Evolutionary conservation across 441 rosid genomes (phyloP).

Genomic region (Viola pubescens): DNA sequence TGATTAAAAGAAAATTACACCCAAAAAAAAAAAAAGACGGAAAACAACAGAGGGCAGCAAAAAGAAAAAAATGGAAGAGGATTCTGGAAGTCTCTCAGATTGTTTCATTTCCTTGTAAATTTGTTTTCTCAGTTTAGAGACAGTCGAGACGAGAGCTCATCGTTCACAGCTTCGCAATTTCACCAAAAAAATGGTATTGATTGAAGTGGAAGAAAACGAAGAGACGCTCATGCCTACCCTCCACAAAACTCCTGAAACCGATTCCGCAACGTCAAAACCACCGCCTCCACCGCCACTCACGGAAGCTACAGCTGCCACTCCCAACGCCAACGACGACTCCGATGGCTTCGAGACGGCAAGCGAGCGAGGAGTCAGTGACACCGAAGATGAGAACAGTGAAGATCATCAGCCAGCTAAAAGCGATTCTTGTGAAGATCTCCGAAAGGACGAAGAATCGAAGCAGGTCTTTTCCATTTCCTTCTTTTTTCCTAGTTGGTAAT

Average conservation of each 20-base stretch:
- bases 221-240: constrained; percentile 17
- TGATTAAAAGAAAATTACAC: too few relatives aligned
- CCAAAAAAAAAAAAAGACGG: too few relatives aligned
- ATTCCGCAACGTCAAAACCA: constrained; percentile 1
- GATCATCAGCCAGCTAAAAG: constrained; percentile 16
- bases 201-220: constrained; percentile 29
- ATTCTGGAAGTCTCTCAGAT: too few relatives aligned
- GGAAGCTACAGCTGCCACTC: constrained; percentile 17
- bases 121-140: too few relatives aligned
- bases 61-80: too few relatives aligned
- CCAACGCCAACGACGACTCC: constrained; percentile 35
- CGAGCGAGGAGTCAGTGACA: constrained; percentile 56
- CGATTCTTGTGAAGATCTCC: constrained; percentile 1
- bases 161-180: too few relatives aligned
- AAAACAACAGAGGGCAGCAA: too few relatives aligned
- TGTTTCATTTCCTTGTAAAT: too few relatives aligned
- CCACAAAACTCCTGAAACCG: neutral
- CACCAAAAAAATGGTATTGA: constrained; percentile 40
- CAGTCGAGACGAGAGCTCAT: too few relatives aligned
- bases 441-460: constrained; percentile 29
- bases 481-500: neutral
- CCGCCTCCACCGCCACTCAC: constrained; percentile 22
- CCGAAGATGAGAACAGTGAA: constrained; percentile 35
- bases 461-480: constrained; percentile 32
- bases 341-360: constrained; percentile 93